These are phyloP conservation scores for Leptoxyphium fumago DNA, from an alignment of 2,329 filamentous ascomycete species.

Conservation along the genomic window DNA sequence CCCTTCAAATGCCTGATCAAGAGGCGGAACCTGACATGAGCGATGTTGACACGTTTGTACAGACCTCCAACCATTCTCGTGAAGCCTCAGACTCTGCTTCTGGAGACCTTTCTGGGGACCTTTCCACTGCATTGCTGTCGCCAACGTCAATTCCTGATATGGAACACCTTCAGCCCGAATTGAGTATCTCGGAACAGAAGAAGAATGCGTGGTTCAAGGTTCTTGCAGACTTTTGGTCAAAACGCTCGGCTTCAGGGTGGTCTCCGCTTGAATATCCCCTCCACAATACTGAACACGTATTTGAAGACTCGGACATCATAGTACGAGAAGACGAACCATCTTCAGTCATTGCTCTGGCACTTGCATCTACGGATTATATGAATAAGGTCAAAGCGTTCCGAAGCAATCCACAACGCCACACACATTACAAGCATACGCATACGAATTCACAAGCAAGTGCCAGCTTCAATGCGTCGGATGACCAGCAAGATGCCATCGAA, in stretches of 20 bases:
- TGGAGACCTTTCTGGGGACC: constrained; percentile 17
- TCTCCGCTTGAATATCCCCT: constrained; percentile 82
- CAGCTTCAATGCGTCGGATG: constrained; percentile 24
- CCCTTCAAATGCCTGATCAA: constrained; percentile 20
- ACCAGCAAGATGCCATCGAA: constrained; percentile 62
- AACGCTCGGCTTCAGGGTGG: constrained; percentile 93
- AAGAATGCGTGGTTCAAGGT: constrained; percentile 90
- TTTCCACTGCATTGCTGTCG: constrained; percentile 42
- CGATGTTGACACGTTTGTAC: constrained; percentile 43
- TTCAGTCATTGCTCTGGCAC: constrained; percentile 83
- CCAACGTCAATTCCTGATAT: constrained; percentile 37
- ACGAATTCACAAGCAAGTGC: constrained; percentile 10
- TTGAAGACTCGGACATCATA: constrained; percentile 92
- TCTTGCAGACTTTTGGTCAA: constrained; percentile 95
- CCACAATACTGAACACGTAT: constrained; percentile 71
- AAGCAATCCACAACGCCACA: constrained; percentile 12
- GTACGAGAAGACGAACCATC: constrained; percentile 95
- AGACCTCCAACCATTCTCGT: constrained; percentile 53
- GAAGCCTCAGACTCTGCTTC: constrained; percentile 21
- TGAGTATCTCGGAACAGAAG: constrained; percentile 81
- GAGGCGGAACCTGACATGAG: constrained; percentile 24
- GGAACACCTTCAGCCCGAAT: constrained; percentile 39
- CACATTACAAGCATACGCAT: constrained; percentile 11
- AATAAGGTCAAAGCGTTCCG: constrained; percentile 60
- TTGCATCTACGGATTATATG: constrained; percentile 78